Evolutionary conservation across 257 asterid genomes (phyloP).

Genomic region (Buddleja alternifolia): DNA sequence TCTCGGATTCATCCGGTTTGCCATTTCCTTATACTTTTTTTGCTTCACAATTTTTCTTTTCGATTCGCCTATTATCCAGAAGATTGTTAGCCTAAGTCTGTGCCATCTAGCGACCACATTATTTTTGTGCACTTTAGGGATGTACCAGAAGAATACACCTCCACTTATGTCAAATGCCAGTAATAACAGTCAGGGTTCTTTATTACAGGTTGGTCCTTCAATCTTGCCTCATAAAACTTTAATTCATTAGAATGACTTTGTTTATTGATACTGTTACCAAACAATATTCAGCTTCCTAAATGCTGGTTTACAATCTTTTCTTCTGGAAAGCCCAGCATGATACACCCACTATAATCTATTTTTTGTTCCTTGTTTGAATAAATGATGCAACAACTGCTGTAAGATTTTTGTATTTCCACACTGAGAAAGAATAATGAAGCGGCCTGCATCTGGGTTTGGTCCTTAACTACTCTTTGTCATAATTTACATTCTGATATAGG

Average conservation of each 20-base stretch:
- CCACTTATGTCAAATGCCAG: constrained; percentile 64
- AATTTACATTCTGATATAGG: constrained; percentile 1
- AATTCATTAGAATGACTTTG: constrained; percentile 11
- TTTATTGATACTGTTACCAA: not conserved
- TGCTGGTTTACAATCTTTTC: not conserved
- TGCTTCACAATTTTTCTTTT: constrained; percentile 14
- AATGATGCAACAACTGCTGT: constrained; percentile 7
- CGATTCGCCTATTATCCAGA: not conserved
- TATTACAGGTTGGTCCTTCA: constrained; percentile 64
- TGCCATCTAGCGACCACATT: constrained; percentile 25
- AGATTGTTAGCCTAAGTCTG: constrained; percentile 17
- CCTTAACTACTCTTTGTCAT: constrained; percentile 16
- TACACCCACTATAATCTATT: not conserved
- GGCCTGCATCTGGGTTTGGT: constrained; percentile 13
- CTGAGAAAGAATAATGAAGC: not conserved
- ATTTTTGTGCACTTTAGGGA: constrained; percentile 51
- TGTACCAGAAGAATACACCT: constrained; percentile 87
- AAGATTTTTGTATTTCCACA: not conserved
- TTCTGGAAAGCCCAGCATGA: not conserved
- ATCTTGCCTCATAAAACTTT: constrained; percentile 21
- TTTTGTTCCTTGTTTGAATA: constrained; percentile 1
- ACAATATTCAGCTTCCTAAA: not conserved
- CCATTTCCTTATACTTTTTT: constrained; percentile 14
- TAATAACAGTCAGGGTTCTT: constrained; percentile 63
- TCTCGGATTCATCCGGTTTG: constrained; percentile 79